These are phyloP conservation scores for Nakazawaea pomicola DNA, from an alignment of 805 yeast genomes.

Conservation along the genomic window DNA sequence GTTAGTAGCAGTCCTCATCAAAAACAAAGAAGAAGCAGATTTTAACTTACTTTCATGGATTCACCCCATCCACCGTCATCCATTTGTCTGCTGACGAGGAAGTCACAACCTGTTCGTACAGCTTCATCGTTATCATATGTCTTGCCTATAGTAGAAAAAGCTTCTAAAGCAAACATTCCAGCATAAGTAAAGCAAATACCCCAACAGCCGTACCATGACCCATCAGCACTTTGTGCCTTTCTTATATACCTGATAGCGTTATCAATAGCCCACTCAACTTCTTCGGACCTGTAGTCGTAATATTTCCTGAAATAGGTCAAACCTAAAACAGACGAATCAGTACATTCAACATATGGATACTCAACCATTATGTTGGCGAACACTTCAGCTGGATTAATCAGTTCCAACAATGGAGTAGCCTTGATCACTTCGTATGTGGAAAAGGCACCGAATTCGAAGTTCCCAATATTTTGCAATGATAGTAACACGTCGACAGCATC, in stretches of 20 bases:
- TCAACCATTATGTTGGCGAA: constrained; percentile 98
- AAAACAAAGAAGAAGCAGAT: too few relatives aligned
- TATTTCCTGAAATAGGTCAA: constrained; percentile 68
- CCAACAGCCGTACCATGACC: constrained; percentile 99
- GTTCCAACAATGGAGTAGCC: constrained; percentile 72
- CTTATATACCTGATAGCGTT: constrained; percentile 72
- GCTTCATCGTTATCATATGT: constrained; percentile 54
- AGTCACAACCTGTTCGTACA: constrained; percentile 80
- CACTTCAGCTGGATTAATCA: constrained; percentile 92
- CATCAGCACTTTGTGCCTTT: constrained; percentile 67
- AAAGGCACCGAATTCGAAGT: constrained; percentile 84
- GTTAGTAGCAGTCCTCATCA: background rate
- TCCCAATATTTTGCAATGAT: constrained; percentile 70
- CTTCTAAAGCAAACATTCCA: constrained; percentile 96
- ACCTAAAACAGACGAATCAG: constrained; percentile 92
- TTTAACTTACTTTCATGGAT: constrained; percentile 55
- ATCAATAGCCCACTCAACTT: constrained; percentile 63
- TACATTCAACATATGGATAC: constrained; percentile 96
- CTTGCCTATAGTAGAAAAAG: constrained; percentile 66
- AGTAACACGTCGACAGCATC: constrained; percentile 75
- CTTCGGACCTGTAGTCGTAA: constrained; percentile 59
- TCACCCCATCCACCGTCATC: constrained; percentile 98
- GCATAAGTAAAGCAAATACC: constrained; percentile 96
- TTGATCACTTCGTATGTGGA: constrained; percentile 86
- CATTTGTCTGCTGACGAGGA: constrained; percentile 67